phyloP scores from a whole-genome alignment of 2,329 filamentous ascomycete species.

The Ascochyta fabae region DNA sequence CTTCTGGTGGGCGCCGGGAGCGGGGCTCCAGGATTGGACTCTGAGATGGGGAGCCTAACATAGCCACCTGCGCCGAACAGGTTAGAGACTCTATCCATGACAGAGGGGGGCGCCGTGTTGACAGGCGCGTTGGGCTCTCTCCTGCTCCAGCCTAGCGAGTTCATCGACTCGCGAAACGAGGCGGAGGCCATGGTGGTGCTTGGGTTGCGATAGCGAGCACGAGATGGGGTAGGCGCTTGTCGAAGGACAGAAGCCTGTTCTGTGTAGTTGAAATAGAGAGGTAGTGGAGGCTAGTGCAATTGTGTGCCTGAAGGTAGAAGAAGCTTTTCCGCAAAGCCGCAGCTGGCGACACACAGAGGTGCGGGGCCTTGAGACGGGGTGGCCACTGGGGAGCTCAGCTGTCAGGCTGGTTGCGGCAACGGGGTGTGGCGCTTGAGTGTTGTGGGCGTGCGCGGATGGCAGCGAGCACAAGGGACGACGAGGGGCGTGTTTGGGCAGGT shows the following conservation, averaged over 20 bases:
- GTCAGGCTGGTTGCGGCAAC: constrained; percentile 20
- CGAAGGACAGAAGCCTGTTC: constrained; percentile 22
- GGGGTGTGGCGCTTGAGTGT: constrained; percentile 15
- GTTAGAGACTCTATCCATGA: constrained; percentile 81
- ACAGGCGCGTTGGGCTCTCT: constrained; percentile 78
- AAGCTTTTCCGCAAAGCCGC: constrained; percentile 45
- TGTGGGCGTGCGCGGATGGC: constrained; percentile 14
- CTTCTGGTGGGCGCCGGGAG: constrained; percentile 82
- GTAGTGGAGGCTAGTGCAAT: constrained; percentile 16
- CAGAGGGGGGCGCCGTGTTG: constrained; percentile 74
- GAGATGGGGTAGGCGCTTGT: constrained; percentile 10
- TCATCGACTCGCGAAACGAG: constrained; percentile 93
- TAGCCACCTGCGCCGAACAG: constrained; percentile 85
- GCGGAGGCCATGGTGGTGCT: constrained; percentile 73
- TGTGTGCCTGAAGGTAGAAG: constrained; percentile 15
- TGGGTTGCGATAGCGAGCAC: constrained; percentile 3
- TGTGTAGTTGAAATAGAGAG: constrained; percentile 19
- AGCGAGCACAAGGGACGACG: constrained; percentile 19
- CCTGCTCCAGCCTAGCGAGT: constrained; percentile 92
- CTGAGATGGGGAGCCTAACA: constrained; percentile 86
- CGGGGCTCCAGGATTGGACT: constrained; percentile 76
- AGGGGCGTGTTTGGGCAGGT: constrained; percentile 22
- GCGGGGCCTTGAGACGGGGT: constrained; percentile 24
- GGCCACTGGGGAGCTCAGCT: constrained; percentile 13
- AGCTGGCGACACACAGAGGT: constrained; percentile 46